phyloP scores from a whole-genome alignment of 1,284 basidiomycete genomes.

The Grifola frondosa region DNA sequence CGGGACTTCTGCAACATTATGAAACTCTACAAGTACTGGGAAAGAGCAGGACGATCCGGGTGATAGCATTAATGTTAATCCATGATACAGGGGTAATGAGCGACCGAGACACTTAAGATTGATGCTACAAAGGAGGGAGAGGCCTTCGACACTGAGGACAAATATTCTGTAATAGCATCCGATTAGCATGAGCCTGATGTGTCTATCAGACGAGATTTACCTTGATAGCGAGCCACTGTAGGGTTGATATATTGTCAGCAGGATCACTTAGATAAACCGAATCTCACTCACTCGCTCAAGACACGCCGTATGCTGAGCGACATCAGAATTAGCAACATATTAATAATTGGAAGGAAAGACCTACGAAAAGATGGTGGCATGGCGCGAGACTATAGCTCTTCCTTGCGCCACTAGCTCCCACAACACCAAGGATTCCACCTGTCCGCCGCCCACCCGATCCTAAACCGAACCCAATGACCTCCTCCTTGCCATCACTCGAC shows the following conservation, averaged over 20 bases:
- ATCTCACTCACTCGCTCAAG: constrained; percentile 58
- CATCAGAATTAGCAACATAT: not conserved
- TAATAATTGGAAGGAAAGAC: constrained; percentile 32
- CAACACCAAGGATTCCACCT: constrained; percentile 40
- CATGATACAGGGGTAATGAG: too few relatives aligned
- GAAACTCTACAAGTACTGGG: too few relatives aligned
- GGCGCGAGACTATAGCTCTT: constrained; percentile 84
- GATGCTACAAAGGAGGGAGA: constrained; percentile 76
- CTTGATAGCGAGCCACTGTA: constrained; percentile 87
- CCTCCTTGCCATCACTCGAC: constrained; percentile 30
- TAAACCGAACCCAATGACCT: constrained; percentile 17
- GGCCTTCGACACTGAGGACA: constrained; percentile 86
- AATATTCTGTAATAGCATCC: constrained; percentile 75
- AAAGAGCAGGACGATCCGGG: too few relatives aligned
- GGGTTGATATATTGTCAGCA: constrained; percentile 1
- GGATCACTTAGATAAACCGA: not conserved
- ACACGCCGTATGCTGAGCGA: constrained; percentile 72
- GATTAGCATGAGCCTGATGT: constrained; percentile 1
- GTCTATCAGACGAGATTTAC: constrained; percentile 35
- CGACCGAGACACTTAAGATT: too few relatives aligned
- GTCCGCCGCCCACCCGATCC: constrained; percentile 16
- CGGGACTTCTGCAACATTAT: too few relatives aligned
- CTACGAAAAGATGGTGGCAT: constrained; percentile 85
- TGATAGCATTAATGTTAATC: too few relatives aligned
- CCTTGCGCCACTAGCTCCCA: constrained; percentile 45